Conservation (phyloP, 345 rosid species). For the Salix suchowensis region DNA sequence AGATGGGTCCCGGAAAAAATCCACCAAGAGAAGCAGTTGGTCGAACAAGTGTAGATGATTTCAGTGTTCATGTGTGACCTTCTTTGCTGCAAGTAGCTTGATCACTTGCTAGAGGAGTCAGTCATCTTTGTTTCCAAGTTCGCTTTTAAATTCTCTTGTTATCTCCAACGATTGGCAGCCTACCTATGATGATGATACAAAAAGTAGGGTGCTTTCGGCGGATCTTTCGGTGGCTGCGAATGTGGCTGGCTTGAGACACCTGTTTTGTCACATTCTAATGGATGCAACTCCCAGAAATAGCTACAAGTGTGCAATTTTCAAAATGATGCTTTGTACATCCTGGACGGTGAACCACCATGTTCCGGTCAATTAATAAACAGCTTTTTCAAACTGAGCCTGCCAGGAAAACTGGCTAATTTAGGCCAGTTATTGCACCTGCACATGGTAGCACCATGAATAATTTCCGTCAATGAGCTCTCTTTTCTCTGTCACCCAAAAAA, state of each 20-base stretch:
- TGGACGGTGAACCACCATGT: no score
- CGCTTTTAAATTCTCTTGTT: background rate
- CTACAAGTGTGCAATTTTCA: background rate
- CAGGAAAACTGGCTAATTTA: background rate
- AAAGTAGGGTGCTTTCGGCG: background rate
- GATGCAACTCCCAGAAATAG: background rate
- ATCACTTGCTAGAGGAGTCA: background rate
- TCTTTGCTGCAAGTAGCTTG: background rate
- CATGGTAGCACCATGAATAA: no score
- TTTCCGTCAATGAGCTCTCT: no score
- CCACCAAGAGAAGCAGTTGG: constrained; percentile 21
- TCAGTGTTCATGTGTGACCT: background rate
- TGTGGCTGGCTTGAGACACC: background rate
- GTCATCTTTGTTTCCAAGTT: background rate
- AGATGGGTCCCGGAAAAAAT: constrained; percentile 33
- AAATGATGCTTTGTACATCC: no score
- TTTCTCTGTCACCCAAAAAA: no score
- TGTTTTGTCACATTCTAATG: background rate
- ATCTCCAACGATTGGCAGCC: background rate
- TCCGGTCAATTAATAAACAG: background rate
- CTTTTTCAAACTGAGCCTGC: background rate
- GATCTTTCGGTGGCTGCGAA: background rate
- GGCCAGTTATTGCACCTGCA: no score
- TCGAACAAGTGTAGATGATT: constrained; percentile 8
- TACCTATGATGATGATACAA: background rate